phyloP scores from a whole-genome alignment of 202 grass and related monocot genomes.

The Cymbopogon flexuosus region DNA sequence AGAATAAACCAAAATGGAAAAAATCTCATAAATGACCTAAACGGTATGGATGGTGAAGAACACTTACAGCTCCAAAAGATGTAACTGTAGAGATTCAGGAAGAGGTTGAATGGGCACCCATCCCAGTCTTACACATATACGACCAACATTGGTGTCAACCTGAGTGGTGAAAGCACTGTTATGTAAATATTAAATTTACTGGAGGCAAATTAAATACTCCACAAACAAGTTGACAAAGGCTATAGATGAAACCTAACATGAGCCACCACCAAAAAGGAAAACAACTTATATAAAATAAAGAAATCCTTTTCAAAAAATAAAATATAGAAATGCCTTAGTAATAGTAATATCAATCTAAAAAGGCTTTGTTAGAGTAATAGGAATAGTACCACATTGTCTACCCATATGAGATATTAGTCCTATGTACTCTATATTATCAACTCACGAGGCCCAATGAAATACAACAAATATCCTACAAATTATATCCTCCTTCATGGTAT shows the following conservation, averaged over 20 bases:
- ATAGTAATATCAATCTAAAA: background rate
- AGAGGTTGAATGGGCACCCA: constrained; percentile 94
- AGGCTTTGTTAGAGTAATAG: no score
- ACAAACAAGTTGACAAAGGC: background rate
- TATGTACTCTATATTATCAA: no score
- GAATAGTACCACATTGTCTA: no score
- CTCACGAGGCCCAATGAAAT: no score
- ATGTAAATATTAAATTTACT: constrained; percentile 33
- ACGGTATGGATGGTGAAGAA: constrained; percentile 6
- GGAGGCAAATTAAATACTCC: constrained; percentile 24
- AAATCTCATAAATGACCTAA: constrained; percentile 10
- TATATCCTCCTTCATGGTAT: no score
- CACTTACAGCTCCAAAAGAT: constrained; percentile 84
- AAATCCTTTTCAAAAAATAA: no score
- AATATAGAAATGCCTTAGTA: background rate
- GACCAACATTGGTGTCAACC: constrained; percentile 97
- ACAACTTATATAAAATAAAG: background rate
- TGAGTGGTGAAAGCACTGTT: constrained; percentile 35
- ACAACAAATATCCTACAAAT: no score
- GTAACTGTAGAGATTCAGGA: constrained; percentile 74
- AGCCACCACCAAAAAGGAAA: background rate
- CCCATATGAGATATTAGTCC: no score
- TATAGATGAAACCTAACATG: background rate
- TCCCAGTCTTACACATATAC: constrained; percentile 86
- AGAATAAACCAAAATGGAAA: background rate